Percentiles rank a stretch among this genome's conserved stretches.
Evolutionary conservation across 345 rosid genomes (phyloP).

Genomic region (Hevea brasiliensis): DNA sequence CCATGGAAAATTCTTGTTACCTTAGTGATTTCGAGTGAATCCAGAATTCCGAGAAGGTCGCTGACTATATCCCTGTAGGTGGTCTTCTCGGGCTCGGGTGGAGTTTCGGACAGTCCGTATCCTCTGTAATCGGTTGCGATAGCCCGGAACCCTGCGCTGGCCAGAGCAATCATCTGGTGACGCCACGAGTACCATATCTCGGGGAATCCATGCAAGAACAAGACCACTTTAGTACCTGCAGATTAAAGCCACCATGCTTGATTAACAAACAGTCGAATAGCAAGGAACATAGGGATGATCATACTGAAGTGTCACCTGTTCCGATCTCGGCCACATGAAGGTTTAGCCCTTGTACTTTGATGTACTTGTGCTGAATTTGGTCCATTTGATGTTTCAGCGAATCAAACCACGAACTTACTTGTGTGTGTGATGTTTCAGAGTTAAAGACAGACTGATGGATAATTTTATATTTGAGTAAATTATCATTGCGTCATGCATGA

Average conservation of each 20-base stretch:
- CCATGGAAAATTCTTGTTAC: conserved; percentile 8
- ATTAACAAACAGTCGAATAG: not conserved
- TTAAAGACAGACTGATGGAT: no score
- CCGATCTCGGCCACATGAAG: conserved; percentile 52
- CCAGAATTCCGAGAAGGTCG: conserved; percentile 45
- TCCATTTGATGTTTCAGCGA: conserved; percentile 26
- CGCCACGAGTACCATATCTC: conserved; percentile 72
- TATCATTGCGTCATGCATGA: no score
- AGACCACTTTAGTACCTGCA: conserved; percentile 38
- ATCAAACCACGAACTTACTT: no score
- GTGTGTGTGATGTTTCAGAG: no score
- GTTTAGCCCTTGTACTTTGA: conserved; percentile 34
- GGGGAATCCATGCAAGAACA: conserved; percentile 63
- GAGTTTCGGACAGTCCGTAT: conserved; percentile 51
- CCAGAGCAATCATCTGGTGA: conserved; percentile 55
- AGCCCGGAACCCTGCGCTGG: conserved; percentile 43
- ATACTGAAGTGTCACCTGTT: conserved; percentile 18
- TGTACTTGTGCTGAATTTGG: conserved; percentile 43
- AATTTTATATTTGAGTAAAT: no score
- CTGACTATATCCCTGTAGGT: conserved; percentile 28
- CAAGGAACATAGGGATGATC: no score
- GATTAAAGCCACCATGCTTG: not conserved
- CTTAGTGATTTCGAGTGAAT: conserved; percentile 40
- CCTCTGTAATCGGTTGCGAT: conserved; percentile 58
- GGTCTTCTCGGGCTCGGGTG: conserved; percentile 44